phyloP scores from a whole-genome alignment of 163 green algal species.

The Chlamydomonas reinhardtii region DNA sequence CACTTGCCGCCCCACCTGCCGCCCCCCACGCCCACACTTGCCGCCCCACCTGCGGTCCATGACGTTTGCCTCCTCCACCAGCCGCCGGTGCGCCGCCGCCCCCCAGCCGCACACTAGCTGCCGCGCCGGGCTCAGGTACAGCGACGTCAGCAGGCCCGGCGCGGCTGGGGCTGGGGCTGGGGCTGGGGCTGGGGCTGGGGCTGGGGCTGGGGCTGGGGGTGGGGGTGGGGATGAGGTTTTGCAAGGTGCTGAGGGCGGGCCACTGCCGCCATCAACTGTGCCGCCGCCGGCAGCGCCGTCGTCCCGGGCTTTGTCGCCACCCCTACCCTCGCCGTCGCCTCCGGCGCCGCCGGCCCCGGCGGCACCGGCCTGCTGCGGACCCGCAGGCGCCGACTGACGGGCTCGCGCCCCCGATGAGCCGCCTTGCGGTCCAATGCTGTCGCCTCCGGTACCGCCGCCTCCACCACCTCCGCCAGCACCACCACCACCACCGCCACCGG shows the following conservation, averaged over 20 bases:
- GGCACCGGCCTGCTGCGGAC: neutral
- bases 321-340: no score
- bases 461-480: no score
- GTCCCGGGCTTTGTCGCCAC: no score
- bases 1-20: no score
- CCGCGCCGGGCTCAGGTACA: slow-evolving; percentile 29
- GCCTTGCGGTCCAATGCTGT: no score
- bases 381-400: no score
- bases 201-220: neutral
- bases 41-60: slow-evolving; percentile 25
- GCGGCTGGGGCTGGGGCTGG: neutral
- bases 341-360: no score
- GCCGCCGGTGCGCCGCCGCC: neutral
- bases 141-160: neutral
- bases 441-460: no score
- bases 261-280: no score
- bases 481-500: no score
- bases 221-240: no score
- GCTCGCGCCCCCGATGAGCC: no score
- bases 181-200: neutral
- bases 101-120: neutral
- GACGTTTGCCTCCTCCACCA: slow-evolving; percentile 6
- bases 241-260: neutral
- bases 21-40: neutral
- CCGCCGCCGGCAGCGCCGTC: neutral